Evolutionary conservation across 192 early-diverging fungal species (phyloP), one percentile per base, ranked within the genome.

Genomic region (Mortierella hygrophila): DNA sequence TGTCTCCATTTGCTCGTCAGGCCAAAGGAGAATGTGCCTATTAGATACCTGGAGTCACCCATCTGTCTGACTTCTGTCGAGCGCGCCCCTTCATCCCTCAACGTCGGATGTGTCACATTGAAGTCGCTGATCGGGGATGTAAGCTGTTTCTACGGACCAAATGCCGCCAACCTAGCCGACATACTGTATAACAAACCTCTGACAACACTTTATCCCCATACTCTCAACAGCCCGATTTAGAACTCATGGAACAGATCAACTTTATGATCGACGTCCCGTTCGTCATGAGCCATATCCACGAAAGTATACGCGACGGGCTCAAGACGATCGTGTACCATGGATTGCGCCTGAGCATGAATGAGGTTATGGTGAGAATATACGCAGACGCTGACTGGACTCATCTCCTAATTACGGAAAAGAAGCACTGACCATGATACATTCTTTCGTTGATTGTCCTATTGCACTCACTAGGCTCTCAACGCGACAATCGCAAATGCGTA

Each of bases 171-270:
- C 26, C n/a, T n/a, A 4, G 20, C 9, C 9, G n/a, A 23, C 6
- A 41, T 26, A 37, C 42, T 23, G 10, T 15, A 16, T 52, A 20
- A 21, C 38, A 38, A 20, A 42, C 10, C 65, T 20, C 20, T 70
- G 8, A 23, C 26, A 6, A 55, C 13, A 42, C 37, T 15, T 18
- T 15, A 5, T n/a, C 41, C 47, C 47, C 47, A 8, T n/a, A 21
- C 18, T 20, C 29, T 4, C 49, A 11, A 68, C n/a, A 83, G 81
- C 65, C 70, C 0, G 70, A 85, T 32, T 52, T 85, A 37, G 83
- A 85, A 55, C 29, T 85, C 37, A 80, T 85, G 83, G 83, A 80
- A 6, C 83, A 85, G 47, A 85, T 85, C 40, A 85, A 85, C 49
- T 85, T 72, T 46, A 85, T 85, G 83, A 69, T 85, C 35, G 83